These are phyloP conservation scores for Candida buenavistaensis DNA, from an alignment of 1,139 yeast genomes.

Conservation along the genomic window DNA sequence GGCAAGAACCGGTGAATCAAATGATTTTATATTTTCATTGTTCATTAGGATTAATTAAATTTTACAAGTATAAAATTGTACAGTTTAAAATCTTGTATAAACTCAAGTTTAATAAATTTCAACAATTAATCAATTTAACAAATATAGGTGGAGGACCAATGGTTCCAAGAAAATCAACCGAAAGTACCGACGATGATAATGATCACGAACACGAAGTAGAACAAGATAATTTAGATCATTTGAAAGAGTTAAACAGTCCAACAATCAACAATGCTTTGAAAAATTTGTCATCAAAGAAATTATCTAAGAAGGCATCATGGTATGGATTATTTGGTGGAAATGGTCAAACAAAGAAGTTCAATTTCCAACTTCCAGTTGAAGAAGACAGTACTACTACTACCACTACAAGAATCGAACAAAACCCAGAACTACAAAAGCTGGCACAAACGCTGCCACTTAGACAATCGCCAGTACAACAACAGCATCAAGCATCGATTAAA, in stretches of 20 bases:
- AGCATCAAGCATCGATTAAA: conserved; percentile 19
- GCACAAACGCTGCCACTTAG: conserved; percentile 5
- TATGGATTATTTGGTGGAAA: conserved; percentile 49
- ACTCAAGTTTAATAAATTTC: conserved; percentile 40
- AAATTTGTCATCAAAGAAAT: conserved; percentile 23
- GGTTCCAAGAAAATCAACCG: conserved; percentile 3
- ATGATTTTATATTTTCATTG: conserved; percentile 40
- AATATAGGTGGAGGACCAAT: conserved; percentile 11
- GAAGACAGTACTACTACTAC: neutral
- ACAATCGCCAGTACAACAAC: conserved; percentile 4
- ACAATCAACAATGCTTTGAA: conserved; percentile 40
- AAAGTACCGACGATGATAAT: conserved; percentile 9
- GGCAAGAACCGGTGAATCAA: conserved; percentile 50
- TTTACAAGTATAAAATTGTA: conserved; percentile 46
- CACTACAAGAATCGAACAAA: too few relatives aligned
- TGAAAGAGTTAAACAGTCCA: conserved; percentile 42
- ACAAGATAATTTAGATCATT: conserved; percentile 21
- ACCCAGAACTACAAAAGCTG: conserved; percentile 3
- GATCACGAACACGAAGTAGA: conserved; percentile 11
- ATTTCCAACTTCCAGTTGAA: conserved; percentile 14
- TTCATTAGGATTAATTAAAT: conserved; percentile 40
- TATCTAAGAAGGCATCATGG: conserved; percentile 42
- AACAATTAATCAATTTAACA: conserved; percentile 34
- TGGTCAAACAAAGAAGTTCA: conserved; percentile 18
- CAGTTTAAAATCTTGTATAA: conserved; percentile 45